phyloP scores from a whole-genome alignment of 257 asterid genomes.

The Nicotiana sylvestris region DNA sequence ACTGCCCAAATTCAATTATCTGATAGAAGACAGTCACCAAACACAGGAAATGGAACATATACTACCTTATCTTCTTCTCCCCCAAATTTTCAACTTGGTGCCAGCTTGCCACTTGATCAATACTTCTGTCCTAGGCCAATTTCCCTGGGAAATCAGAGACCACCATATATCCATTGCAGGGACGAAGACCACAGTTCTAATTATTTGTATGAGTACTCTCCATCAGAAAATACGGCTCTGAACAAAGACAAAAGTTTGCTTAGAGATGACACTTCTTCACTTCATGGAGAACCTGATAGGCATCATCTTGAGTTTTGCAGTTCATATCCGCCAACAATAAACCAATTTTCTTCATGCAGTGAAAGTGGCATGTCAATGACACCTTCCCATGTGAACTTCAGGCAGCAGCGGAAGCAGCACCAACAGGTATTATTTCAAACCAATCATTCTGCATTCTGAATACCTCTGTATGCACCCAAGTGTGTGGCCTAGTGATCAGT shows the following conservation, averaged over 20 bases:
- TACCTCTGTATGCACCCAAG: not conserved
- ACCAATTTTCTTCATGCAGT: constrained; percentile 30
- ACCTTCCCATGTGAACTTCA: constrained; percentile 30
- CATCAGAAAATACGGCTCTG: constrained; percentile 24
- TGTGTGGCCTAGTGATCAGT: too few species aligned
- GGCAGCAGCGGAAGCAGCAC: constrained; percentile 18
- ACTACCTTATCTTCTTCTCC: constrained; percentile 27
- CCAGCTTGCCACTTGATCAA: constrained; percentile 38
- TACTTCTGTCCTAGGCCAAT: constrained; percentile 34
- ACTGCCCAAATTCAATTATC: constrained; percentile 38
- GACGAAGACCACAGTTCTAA: constrained; percentile 54
- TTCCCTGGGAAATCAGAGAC: constrained; percentile 32
- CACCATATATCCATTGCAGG: constrained; percentile 31
- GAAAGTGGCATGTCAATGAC: constrained; percentile 32
- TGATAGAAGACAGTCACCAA: constrained; percentile 30
- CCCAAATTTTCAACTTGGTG: constrained; percentile 23
- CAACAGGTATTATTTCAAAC: constrained; percentile 4
- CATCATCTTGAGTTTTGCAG: constrained; percentile 31
- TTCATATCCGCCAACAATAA: constrained; percentile 36
- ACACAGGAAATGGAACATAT: constrained; percentile 24
- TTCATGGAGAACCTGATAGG: constrained; percentile 29
- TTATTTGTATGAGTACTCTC: constrained; percentile 45
- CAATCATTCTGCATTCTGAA: not conserved
- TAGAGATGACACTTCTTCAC: constrained; percentile 33
- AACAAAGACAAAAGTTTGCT: constrained; percentile 30